Conservation (phyloP, 768 basidiomycete genomes). For the Leccinum longicurvipes region DNA sequence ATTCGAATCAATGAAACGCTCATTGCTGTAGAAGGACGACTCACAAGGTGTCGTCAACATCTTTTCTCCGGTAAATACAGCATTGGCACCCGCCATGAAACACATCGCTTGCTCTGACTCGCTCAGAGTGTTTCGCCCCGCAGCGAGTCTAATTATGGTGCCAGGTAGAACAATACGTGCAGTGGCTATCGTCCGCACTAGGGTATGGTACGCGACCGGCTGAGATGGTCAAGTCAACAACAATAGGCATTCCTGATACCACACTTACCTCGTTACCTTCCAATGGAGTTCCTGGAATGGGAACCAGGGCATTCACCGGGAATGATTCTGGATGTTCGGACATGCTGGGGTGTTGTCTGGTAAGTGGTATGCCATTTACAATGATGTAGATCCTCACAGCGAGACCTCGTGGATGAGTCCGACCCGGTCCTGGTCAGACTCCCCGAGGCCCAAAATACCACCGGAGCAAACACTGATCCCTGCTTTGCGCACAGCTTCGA, state of each 20-base stretch:
- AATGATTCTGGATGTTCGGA: conserved; percentile 98
- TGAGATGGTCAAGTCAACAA: conserved; percentile 31
- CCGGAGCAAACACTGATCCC: conserved; percentile 98
- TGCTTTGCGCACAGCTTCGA: conserved; percentile 85
- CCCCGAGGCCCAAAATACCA: conserved; percentile 92
- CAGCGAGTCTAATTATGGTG: conserved; percentile 94
- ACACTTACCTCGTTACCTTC: conserved; percentile 77
- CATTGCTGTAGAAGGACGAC: conserved; percentile 28
- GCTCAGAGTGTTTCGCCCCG: conserved; percentile 82
- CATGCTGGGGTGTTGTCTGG: conserved; percentile 50
- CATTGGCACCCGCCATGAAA: conserved; percentile 98
- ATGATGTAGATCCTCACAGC: conserved; percentile 50
- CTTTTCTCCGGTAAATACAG: conserved; percentile 96
- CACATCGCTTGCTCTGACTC: conserved; percentile 97
- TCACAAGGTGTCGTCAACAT: conserved; percentile 97
- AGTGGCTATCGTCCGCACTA: conserved; percentile 93
- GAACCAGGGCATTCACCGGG: conserved; percentile 96
- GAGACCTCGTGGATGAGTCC: conserved; percentile 93
- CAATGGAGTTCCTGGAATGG: conserved; percentile 91
- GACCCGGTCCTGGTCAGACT: conserved; percentile 84
- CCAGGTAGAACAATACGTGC: conserved; percentile 87
- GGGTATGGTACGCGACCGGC: conserved; percentile 78
- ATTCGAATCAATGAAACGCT: conserved; percentile 4
- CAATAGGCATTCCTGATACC: neutral
- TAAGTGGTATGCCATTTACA: conserved; percentile 3